Base-by-base conservation (phyloP, 352 stramenopile species). In the Pythium grandisporangium region DNA sequence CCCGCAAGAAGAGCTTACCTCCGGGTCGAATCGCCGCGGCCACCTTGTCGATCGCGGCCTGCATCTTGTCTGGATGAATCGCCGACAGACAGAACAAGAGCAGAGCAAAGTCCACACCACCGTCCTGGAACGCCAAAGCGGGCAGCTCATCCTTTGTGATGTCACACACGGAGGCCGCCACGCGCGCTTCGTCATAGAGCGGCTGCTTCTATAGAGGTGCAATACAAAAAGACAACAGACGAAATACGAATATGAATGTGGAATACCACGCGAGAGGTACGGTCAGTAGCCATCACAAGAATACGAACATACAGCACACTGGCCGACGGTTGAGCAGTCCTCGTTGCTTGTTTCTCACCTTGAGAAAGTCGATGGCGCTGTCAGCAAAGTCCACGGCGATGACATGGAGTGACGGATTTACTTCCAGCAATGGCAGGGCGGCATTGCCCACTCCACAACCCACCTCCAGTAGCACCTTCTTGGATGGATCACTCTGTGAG, bases 381-480 rank as follows among this genome's bases (percentile, higher is more conserved):
- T 76, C 65, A 4, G 90, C 88, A 67, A 98, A 96, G 58, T 98
- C 94, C 35, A 97, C 82, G n/a, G 84, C 85, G 24, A 95, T 64
- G 51, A 97, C 82, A 35, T 79, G 61, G 19, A 93, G 82, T 49
- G 63, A 66, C 22, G 78, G 65, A 39, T 95, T 95, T 34, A 96
- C 51, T 51, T 97, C 86, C n/a, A 98, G 61, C 25, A 98, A 59
- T 20, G 95, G 95, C 30, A 98, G 67, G 27, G 95, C 77, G 6
- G 91, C 88, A 60, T 98, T 98, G 29, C 95, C 95, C 6, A 98
- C 93, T 7, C 95, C 95, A 56, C 89, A 96, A 10, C 95, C 95
- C 29, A 98, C 78, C 71, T 98, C 95, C 14, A 98, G 63, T 41
- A 98, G 50, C 53, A 57, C 73, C 51, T 68, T 76, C 45, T 80